Base-by-base conservation (phyloP, 345 rosid species). In the Syzygium jambos region DNA sequence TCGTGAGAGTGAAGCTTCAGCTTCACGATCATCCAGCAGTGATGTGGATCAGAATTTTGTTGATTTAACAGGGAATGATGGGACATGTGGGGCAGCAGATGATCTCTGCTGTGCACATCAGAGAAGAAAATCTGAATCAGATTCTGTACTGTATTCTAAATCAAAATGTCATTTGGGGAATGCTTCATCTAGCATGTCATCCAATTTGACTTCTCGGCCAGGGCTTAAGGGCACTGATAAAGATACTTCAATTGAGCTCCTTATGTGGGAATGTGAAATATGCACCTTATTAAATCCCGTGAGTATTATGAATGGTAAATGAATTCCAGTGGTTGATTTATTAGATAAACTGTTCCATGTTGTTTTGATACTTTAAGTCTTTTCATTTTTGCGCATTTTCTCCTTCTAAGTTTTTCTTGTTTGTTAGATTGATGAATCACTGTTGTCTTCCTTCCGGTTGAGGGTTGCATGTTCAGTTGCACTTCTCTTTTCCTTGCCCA, bases 251-350 rank as follows among this genome's bases (percentile, higher is more conserved):
- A 90, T 85, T 56, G 94, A 92, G 86, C 52, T 88, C 85, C 90
- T 90, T 13, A 87, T 86, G 95, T 98, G 98, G 99, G 91, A 91
- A 87, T 98, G 99, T 93, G 90, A 85, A 84, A 92, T 89, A 9
- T 96, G 99, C 92, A 95, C 96, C 84, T 90, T 96, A 86, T 84
- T 96, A 91, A 96, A 96, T 92, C 94, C 95, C 3, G 99, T 95
- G 94, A 92, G 98, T 90, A 51, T 78, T 38, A 38, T 19, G 82
- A 38, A 34, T 73, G 38, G 80, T 17, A 68, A 68, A 30, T 30
- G 46, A 68, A 30, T 68, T 52, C 51, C 83, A 55, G 6, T 51
- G 49, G 19, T 3, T 55, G 19, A 41, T 49, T 55, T 85, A 41
- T 19, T 54, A 29, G 53, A 84, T 25, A 23, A 30, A 19, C 7